Evolutionary conservation across 2,329 filamentous ascomycete genomes (phyloP).

Genomic region (Pyrenophora seminiperda): DNA sequence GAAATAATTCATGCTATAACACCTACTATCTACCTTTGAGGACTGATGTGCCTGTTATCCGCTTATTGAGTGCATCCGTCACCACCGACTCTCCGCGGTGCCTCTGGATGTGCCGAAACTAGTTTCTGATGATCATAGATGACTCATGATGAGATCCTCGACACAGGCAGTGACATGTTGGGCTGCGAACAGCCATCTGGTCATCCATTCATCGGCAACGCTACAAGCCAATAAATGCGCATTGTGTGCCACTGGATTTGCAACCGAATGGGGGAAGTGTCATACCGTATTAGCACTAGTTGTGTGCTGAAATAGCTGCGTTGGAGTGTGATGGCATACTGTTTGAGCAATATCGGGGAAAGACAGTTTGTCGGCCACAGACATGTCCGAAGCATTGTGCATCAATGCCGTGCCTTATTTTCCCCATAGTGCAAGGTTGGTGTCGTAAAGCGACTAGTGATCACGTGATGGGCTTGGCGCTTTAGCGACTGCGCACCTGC

Average conservation of each 20-base stretch:
- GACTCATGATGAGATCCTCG: not conserved
- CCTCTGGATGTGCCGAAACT: not conserved
- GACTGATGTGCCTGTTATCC: too few relatives aligned
- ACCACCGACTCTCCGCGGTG: not conserved
- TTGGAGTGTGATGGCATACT: too few relatives aligned
- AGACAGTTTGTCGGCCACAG: too few relatives aligned
- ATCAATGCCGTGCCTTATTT: too few relatives aligned
- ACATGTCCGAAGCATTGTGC: too few relatives aligned
- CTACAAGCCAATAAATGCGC: not conserved
- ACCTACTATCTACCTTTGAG: too few relatives aligned
- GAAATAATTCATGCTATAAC: not conserved
- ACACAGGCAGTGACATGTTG: not conserved
- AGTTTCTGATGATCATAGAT: not conserved
- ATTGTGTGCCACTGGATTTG: too few relatives aligned
- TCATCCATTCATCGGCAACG: not conserved
- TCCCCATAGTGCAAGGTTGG: not conserved
- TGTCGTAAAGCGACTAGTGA: conserved; percentile 11
- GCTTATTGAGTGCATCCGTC: too few relatives aligned
- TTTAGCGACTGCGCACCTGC: conserved; percentile 17
- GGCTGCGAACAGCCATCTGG: not conserved
- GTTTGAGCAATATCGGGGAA: too few relatives aligned
- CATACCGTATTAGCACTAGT: too few relatives aligned
- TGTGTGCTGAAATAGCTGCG: too few relatives aligned
- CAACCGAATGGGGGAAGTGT: too few relatives aligned
- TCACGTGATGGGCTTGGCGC: conserved; percentile 12